Base-by-base conservation (phyloP, 2,329 filamentous ascomycete species). In the Colletotrichum plurivorum region DNA sequence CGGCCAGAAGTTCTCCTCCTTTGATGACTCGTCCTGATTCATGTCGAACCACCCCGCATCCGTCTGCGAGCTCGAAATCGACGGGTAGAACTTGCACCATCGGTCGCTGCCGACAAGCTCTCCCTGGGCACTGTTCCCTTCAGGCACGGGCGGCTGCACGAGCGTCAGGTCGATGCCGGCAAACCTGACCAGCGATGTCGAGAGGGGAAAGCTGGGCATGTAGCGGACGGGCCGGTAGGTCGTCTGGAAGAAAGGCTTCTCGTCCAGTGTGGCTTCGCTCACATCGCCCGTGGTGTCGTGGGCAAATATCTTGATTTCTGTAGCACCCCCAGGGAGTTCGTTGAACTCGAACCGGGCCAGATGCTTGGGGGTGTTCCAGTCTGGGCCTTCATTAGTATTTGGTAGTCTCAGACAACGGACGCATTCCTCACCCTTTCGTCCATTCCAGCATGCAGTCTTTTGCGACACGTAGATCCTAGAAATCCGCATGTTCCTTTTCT, bases 331-430 rank as follows among this genome's bases (percentile, higher is more conserved):
- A 12, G 78, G 67, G 25, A 77, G 69, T 31, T 78, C 73, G 20
- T 77, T 75, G 79, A 84, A 88, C 22, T 81, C 79, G 73, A 88
- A 88, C 15, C 77, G 77, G 46, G 86, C 86, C 18, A 88, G 80
- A 64, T 88, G 85, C 72, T 88, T 88, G n/a, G 86, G 85, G 45
- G 85, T 83, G 72, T 86, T 87, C 86, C 85, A 88, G 69, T 87
- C 84, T 85, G 6, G 7, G 8, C 0, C 10, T 8, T 9, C 31
- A 10, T 36, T 10, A 36, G 8, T 9, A 10, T 12, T 10, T 10
- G 8, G 8, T 10, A 9, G 10, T 10, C 31, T 36, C 31, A 36
- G 2, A 10, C 9, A 36, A 10, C 2, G 7, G 8, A 9, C 1
- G n/a, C 1, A 20, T 22, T 6, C 7, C 18, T 73, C 73, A 86